These are phyloP conservation scores for Lumnitzera littorea DNA, from an alignment of 345 rosid genomes.

Conservation along the genomic window DNA sequence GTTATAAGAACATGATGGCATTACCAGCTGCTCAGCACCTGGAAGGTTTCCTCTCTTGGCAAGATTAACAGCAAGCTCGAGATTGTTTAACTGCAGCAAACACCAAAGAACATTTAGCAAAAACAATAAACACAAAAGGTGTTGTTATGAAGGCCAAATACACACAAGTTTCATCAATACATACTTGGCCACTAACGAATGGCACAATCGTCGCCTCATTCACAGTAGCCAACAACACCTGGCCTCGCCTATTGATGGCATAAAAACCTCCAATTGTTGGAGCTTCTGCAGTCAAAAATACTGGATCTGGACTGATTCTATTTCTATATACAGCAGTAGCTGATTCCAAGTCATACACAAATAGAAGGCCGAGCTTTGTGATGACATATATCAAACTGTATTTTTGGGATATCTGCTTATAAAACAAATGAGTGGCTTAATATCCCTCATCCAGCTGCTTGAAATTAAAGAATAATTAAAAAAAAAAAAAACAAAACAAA, in stretches of 20 bases:
- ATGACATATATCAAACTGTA: constrained; percentile 86
- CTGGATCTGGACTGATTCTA: constrained; percentile 94
- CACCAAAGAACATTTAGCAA: background rate
- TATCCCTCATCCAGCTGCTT: background rate
- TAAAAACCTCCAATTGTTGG: constrained; percentile 81
- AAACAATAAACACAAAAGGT: constrained; percentile 3
- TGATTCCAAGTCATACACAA: constrained; percentile 94
- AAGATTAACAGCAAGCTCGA: constrained; percentile 97
- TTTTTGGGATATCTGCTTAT: constrained; percentile 86
- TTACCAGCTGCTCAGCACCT: constrained; percentile 98
- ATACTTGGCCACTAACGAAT: constrained; percentile 95
- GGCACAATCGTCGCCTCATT: constrained; percentile 94
- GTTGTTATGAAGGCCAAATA: no score
- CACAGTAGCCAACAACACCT: constrained; percentile 81
- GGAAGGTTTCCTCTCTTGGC: constrained; percentile 99
- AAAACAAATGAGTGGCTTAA: constrained; percentile 10
- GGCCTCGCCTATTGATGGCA: constrained; percentile 87
- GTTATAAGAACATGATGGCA: background rate
- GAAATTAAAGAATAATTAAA: background rate
- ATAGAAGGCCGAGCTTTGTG: constrained; percentile 94
- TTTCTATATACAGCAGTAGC: constrained; percentile 86
- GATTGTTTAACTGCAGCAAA: constrained; percentile 70
- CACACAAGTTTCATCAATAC: no score
- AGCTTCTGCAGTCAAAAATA: constrained; percentile 91
- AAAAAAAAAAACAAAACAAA: background rate